phyloP scores from a whole-genome alignment of 2,329 filamentous ascomycete genomes.

The Sarocladium oryzae region DNA sequence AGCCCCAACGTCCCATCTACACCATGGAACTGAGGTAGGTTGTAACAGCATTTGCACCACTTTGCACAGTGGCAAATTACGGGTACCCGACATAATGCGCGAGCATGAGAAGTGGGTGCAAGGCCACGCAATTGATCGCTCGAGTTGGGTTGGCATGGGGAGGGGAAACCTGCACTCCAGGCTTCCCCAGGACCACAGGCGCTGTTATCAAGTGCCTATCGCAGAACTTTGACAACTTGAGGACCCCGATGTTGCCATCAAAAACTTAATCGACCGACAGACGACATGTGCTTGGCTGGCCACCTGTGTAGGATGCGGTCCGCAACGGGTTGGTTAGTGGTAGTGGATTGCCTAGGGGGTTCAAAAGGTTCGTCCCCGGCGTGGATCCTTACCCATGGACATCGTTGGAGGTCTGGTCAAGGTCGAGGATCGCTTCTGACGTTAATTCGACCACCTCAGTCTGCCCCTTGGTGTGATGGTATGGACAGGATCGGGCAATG shows the following conservation, averaged over 20 bases:
- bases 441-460: no score
- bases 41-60: background rate
- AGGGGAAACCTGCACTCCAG: background rate
- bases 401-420: background rate
- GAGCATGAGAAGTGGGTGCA: no score
- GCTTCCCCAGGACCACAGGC: constrained; percentile 2
- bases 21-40: background rate
- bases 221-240: background rate
- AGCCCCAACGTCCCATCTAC: background rate
- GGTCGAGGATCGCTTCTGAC: background rate
- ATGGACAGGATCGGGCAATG: no score
- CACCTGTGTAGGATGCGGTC: background rate
- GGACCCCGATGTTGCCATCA: no score
- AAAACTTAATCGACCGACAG: no score
- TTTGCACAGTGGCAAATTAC: background rate
- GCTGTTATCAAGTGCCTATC: background rate
- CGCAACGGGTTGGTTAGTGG: constrained; percentile 1
- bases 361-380: background rate
- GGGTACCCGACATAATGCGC: background rate
- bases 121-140: no score
- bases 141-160: background rate
- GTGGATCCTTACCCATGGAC: background rate
- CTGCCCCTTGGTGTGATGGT: no score
- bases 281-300: no score
- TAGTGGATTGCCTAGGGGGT: background rate